Base-by-base conservation (phyloP, 192 early-diverging fungal species). In the Mortierella hygrophila region DNA sequence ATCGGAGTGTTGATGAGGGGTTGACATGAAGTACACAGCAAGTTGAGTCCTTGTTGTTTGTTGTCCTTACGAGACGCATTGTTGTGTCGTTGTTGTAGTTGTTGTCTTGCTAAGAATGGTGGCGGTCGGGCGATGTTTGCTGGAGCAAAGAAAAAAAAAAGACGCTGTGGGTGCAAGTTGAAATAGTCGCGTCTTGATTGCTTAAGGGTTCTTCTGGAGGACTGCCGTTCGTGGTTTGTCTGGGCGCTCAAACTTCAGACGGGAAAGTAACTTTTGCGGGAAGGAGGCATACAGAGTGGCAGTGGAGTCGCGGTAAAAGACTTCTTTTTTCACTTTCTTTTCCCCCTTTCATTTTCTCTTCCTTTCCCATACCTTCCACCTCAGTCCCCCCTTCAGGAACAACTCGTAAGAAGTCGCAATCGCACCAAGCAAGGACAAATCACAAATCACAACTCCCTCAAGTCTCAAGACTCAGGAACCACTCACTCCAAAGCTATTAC, bases 31-130 rank as follows among this genome's bases (percentile, higher is more conserved):
- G 9, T 26, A 7, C 7, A 4, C 23, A 9, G 6, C 1, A 57
- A 57, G 29, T 32, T 52, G 18, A 46, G 44, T 13, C 44, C 49
- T 52, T 52, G 4, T 52, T 15, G 11, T 1, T 52, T 6, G 49
- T 52, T 52, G 60, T 32, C 60, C 60, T 65, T 71, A 71, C 70
- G 38, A 71, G 70, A 71, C 70, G 70, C 70, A 71, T 71, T 42
- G 20, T 6, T 21, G 70, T 42, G 70, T n/a, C 26, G 26, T 32
- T 65, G 60, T 32, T 4, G 60, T 63, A 6, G 40, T 23, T 38
- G 37, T 9, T 71, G 70, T 71, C 37, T 20, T 38, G 49, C n/a
- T 71, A 15, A 2, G 35, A 70, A 23, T 71, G 70, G 70, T 40
- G 60, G 60, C 60, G 29, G 29, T 9, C 10, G 29, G 26, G 29